Conservation (phyloP, 345 rosid genomes). For the Eucalyptus regnans region DNA sequence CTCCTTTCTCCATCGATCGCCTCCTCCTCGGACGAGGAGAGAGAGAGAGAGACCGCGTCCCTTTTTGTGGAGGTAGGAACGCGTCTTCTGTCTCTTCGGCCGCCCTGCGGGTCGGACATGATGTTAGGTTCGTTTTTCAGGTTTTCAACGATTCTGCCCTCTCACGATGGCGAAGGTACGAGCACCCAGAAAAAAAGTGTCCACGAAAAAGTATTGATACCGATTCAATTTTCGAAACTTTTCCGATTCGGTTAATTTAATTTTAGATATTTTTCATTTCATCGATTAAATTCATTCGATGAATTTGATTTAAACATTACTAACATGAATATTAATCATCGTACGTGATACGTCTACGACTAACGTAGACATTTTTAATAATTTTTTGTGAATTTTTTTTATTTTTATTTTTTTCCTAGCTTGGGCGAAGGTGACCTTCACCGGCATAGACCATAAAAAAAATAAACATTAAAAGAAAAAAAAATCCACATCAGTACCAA, state of each 20-base stretch:
- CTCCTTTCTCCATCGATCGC: neutral
- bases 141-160: neutral
- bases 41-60: neutral
- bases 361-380: too few species aligned
- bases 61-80: neutral
- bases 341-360: rapidly evolving
- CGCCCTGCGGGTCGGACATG: neutral
- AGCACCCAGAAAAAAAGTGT: too few species aligned
- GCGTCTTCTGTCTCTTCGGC: neutral
- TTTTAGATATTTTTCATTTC: too few species aligned
- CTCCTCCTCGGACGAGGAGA: neutral
- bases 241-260: too few species aligned
- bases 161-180: too few species aligned
- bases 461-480: too few species aligned
- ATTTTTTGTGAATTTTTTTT: too few species aligned
- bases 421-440: too few species aligned
- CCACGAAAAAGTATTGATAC: neutral
- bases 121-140: neutral
- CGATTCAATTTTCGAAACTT: too few species aligned
- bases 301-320: too few species aligned
- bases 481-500: rapidly evolving
- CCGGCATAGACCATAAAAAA: too few species aligned
- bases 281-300: rapidly evolving
- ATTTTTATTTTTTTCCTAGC: too few species aligned
- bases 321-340: rapidly evolving